Conservation (phyloP, 441 rosid species). For the Erodium texanum region DNA sequence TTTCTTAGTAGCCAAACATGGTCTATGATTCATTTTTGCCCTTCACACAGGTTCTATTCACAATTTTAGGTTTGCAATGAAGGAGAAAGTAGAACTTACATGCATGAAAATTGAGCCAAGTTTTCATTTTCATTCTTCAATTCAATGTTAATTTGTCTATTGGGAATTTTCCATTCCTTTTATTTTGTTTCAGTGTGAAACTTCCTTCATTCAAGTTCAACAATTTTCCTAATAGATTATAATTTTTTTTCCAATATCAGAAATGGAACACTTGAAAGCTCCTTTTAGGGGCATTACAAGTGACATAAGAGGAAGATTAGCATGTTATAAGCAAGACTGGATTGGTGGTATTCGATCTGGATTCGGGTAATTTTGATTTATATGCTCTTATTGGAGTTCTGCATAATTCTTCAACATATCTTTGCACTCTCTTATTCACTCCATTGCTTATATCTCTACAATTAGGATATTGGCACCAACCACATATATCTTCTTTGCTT, state of each 20-base stretch:
- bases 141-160: too few relatives aligned
- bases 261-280: slow-evolving; percentile 34
- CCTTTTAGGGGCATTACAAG: slow-evolving; percentile 35
- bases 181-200: neutral
- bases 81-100: neutral
- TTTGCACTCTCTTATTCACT: neutral
- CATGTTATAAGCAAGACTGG: slow-evolving; percentile 78
- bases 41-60: neutral
- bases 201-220: neutral
- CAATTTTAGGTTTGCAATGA: neutral
- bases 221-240: neutral
- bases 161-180: too few relatives aligned
- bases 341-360: slow-evolving; percentile 41
- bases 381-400: neutral
- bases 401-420: neutral
- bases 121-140: too few relatives aligned
- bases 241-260: neutral
- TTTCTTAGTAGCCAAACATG: neutral
- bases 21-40: neutral
- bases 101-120: neutral
- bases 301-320: slow-evolving; percentile 38
- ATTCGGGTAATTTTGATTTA: slow-evolving; percentile 32
- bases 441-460: neutral
- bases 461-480: slow-evolving; percentile 69
- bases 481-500: slow-evolving; percentile 73